Conservation (phyloP, 2,329 filamentous ascomycete genomes). For the Cucurbitaria berberidis region DNA sequence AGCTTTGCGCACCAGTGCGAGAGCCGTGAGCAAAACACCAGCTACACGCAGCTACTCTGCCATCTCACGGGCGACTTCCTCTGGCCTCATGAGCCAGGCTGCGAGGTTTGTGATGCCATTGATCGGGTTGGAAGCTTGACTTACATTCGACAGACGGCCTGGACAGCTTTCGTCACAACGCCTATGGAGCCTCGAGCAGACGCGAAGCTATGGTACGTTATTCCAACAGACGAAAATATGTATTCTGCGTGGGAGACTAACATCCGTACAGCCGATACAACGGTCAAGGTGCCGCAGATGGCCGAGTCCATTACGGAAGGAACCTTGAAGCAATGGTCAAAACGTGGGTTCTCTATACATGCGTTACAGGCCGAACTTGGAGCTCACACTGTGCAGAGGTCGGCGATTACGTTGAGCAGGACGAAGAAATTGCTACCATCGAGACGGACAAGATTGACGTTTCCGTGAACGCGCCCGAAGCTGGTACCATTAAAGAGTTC, state of each 20-base stretch:
- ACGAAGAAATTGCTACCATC: slow-evolving; percentile 98
- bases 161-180: slow-evolving; percentile 35
- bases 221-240: background rate
- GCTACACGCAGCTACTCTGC: slow-evolving; percentile 44
- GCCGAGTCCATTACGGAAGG: slow-evolving; percentile 98
- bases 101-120: slow-evolving; percentile 36
- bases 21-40: slow-evolving; percentile 30
- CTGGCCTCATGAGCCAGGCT: slow-evolving; percentile 38
- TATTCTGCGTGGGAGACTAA: slow-evolving; percentile 1
- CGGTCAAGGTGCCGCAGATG: slow-evolving; percentile 97
- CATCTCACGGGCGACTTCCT: slow-evolving; percentile 41
- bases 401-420: slow-evolving; percentile 91
- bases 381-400: slow-evolving; percentile 61
- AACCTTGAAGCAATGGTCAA: slow-evolving; percentile 93
- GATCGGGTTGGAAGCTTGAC: slow-evolving; percentile 3
- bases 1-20: slow-evolving; percentile 38
- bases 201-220: slow-evolving; percentile 43
- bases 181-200: slow-evolving; percentile 39
- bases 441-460: slow-evolving; percentile 99
- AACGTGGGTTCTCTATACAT: slow-evolving; percentile 57
- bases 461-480: slow-evolving; percentile 89
- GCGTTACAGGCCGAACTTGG: background rate
- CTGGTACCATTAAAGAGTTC: slow-evolving; percentile 90
- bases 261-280: slow-evolving; percentile 67
- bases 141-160: slow-evolving; percentile 36